Percentiles rank a stretch among this genome's conserved stretches.
Evolutionary conservation across 1,284 basidiomycete genomes (phyloP).

Genomic region (Rhodotorula sp.): DNA sequence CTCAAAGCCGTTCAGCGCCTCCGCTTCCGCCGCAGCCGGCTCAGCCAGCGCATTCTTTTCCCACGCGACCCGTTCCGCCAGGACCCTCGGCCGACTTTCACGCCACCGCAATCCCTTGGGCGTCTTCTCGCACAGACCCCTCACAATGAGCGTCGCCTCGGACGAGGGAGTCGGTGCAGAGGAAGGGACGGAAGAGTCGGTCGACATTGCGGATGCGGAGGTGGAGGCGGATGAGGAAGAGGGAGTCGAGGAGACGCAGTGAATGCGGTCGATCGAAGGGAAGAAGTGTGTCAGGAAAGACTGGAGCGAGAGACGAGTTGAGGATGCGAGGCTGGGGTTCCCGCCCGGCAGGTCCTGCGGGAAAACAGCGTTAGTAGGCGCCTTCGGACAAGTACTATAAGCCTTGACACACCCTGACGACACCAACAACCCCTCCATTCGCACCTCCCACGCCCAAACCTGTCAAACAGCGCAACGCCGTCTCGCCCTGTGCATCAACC

Average conservation of each 20-base stretch:
- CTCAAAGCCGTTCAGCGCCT: slow-evolving; percentile 49
- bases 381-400: slow-evolving; percentile 49
- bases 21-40: slow-evolving; percentile 53
- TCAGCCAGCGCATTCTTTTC: slow-evolving; percentile 19
- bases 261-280: slow-evolving; percentile 67
- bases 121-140: slow-evolving; percentile 74
- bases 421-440: slow-evolving; percentile 67
- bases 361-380: slow-evolving; percentile 11
- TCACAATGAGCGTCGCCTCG: slow-evolving; percentile 68
- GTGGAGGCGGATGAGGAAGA: slow-evolving; percentile 51
- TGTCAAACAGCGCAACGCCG: slow-evolving; percentile 74
- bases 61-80: slow-evolving; percentile 63
- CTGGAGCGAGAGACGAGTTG: slow-evolving; percentile 76
- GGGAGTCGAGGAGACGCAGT: slow-evolving; percentile 57
- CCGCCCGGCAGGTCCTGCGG: slow-evolving; percentile 55
- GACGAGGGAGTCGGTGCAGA: slow-evolving; percentile 47
- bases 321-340: slow-evolving; percentile 50
- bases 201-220: slow-evolving; percentile 50
- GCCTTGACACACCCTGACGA: slow-evolving; percentile 62
- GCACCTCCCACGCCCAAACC: slow-evolving; percentile 54
- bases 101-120: slow-evolving; percentile 70
- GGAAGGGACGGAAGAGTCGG: slow-evolving; percentile 5
- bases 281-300: slow-evolving; percentile 95
- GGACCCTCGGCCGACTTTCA: slow-evolving; percentile 73
- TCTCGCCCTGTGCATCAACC: slow-evolving; percentile 84